A percentile compares a stretch with the other conserved stretches of the same genome.
These are phyloP conservation scores for Heimioporus retisporus DNA, from an alignment of 1,284 basidiomycete species.

Conservation along the genomic window DNA sequence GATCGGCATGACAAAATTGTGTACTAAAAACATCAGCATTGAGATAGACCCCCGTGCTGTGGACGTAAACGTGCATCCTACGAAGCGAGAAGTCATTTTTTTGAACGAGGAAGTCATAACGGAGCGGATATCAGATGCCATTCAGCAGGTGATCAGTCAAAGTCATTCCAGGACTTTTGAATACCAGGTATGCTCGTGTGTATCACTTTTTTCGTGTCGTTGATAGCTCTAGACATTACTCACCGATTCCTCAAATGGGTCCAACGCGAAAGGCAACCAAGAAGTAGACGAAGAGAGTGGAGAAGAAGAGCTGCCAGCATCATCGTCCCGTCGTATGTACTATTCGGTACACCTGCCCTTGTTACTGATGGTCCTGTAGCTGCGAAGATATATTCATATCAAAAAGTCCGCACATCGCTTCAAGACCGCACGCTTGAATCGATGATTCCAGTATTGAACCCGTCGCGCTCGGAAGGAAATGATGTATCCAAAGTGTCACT, in stretches of 20 bases:
- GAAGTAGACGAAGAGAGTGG: slow-evolving; percentile 47
- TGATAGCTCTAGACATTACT: slow-evolving; percentile 63
- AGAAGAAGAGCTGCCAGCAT: slow-evolving; percentile 25
- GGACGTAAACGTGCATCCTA: slow-evolving; percentile 99
- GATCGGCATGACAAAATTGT: background rate
- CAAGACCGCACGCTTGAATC: slow-evolving; percentile 93
- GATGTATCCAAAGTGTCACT: slow-evolving; percentile 32
- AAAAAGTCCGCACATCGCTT: slow-evolving; percentile 94
- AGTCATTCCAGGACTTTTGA: slow-evolving; percentile 81
- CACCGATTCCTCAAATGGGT: slow-evolving; percentile 59
- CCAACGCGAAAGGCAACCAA: slow-evolving; percentile 56
- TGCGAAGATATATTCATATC: slow-evolving; percentile 77
- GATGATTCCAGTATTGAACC: slow-evolving; percentile 81
- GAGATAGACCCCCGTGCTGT: slow-evolving; percentile 89
- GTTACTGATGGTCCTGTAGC: slow-evolving; percentile 35
- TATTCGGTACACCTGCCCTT: background rate
- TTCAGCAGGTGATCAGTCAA: slow-evolving; percentile 79
- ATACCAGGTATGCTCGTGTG: slow-evolving; percentile 71
- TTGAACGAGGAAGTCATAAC: slow-evolving; percentile 93
- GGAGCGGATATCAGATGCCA: slow-evolving; percentile 79
- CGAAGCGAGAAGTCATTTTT: slow-evolving; percentile 97
- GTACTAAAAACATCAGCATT: slow-evolving; percentile 60
- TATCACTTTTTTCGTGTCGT: background rate
- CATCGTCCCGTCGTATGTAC: slow-evolving; percentile 28
- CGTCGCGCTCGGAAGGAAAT: slow-evolving; percentile 45